phyloP scores from a whole-genome alignment of 2,329 filamentous ascomycete genomes.

The Calonectria multiphialidica region DNA sequence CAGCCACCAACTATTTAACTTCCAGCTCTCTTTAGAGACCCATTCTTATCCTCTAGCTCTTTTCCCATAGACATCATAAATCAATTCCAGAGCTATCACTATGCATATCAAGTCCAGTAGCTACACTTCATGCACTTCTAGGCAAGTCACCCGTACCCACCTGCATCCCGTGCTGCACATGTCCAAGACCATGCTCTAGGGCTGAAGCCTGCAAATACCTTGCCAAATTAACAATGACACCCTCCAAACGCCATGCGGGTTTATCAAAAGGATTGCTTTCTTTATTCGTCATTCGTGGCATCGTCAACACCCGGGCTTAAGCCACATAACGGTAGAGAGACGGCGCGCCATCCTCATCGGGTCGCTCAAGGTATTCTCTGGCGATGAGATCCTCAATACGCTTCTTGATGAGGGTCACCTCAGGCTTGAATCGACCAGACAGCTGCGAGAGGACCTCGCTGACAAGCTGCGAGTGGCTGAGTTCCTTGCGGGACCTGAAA shows the following conservation, averaged over 20 bases:
- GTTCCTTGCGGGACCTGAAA: conserved; percentile 77
- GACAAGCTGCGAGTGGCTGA: conserved; percentile 76
- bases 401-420: conserved; percentile 82
- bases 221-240: conserved; percentile 32
- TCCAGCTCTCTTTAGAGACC: not conserved
- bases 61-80: not conserved
- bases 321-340: conserved; percentile 80
- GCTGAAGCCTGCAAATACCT: conserved; percentile 23
- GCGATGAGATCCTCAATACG: conserved; percentile 83
- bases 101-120: conserved; percentile 1
- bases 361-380: conserved; percentile 81
- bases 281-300: conserved; percentile 38
- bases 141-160: not conserved
- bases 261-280: conserved; percentile 25
- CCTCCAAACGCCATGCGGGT: conserved; percentile 39
- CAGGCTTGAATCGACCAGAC: conserved; percentile 77
- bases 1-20: not conserved
- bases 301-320: conserved; percentile 49
- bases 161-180: conserved; percentile 19
- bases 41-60: not conserved
- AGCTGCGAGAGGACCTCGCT: conserved; percentile 80
- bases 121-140: not conserved
- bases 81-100: conserved; percentile 4
- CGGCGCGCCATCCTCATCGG: conserved; percentile 72
- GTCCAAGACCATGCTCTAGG: conserved; percentile 34